Base-by-base conservation (phyloP, 345 rosid genomes). In the Hirschfeldia incana region DNA sequence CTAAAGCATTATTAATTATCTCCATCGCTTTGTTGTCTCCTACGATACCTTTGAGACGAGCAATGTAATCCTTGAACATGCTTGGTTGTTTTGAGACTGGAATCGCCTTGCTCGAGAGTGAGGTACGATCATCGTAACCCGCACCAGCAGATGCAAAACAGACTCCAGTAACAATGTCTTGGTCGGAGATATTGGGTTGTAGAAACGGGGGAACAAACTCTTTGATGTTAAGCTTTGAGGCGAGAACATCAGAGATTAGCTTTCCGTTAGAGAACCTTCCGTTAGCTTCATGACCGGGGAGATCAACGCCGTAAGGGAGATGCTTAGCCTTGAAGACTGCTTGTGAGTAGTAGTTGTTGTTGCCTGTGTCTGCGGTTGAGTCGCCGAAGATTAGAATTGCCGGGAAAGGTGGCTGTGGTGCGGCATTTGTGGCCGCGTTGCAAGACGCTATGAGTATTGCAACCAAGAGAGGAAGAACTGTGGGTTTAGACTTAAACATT, bases 11-110 rank as follows among this genome's bases (percentile, higher is more conserved):
- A 15, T 33, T 13, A 55, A 86, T 32, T 0, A 82, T 84, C 46
- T 76, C 77, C 65, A 15, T 66, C 7, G 90, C 89, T 27, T 81
- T 84, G 7, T 76, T 77, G 62, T 76, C 79, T 7, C 91, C 88
- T 10, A 84, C 79, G 36, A 80, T 42, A 2, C 75, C 70, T 49
- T 58, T 61, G 67, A 70, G 70, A 33, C 70, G 75, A 17, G 70
- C 57, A 49, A 15, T 77, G 29, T 69, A 76, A 5, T 69, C 42
- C 71, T 75, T 73, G 71, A 92, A 86, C 36, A 71, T 55, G 10
- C 74, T 77, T 4, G 84, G 67, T 69, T 90, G 94, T 66, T 77
- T 27, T 11, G 86, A 82, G 59, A 89, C 51, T 0, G 89, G 83
- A 30, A 88, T 75, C 0, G 68, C 89, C 0, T 59, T 4, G 0